Evolutionary conservation across 75 land plant species (phyloP), one percentile per base, ranked within the genome.

Genomic region (Larix kaempferi): DNA sequence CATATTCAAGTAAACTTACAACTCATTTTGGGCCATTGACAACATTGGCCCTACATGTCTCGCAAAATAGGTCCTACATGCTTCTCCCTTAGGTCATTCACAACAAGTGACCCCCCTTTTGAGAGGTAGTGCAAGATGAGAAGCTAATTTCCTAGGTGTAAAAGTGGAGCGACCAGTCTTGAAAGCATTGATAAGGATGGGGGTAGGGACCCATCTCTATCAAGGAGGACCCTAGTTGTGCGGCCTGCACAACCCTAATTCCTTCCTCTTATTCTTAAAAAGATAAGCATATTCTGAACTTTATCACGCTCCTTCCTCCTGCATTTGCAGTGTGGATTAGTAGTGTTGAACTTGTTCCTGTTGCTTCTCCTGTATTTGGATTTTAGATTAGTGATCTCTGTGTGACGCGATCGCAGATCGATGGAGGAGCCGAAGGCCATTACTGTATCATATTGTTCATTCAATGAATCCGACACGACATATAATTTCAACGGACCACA

Each of bases 351-450:
- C 60, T 4, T 17, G 22, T 5, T 58, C 22, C 60, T 58, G 17
- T 5, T 4, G 3, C 60, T 57, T 37, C n/a, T 5, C 69, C 17
- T 29, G 17, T 26, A 35, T 35, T 39, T 39, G 44, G 44, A 10
- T 67, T 19, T 5, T 37, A 35, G 17, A 41, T 17, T 67, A 22
- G 6, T 17, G 39, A 15, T 21, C 7, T 37, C 7, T 7, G 15
- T 17, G 33, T 3, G 27, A 16, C 15, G 15, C 13, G 27, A 27
- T 16, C 17, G 2, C 6, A 17, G 69, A 17, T 21, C 39, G 25
- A 90, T 88, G 90, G 90, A 89, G 82, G 84, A 86, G 80, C 78
- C 88, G 80, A 81, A 73, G 54, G 78, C 91, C 6, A 81, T 81
- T 26, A 82, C 91, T 0, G 81, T 79, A 25, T 78, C 86, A 2